A percentile compares a stretch with the other conserved stretches of the same genome.
These are phyloP conservation scores for Eremomyces bilateralis DNA, from an alignment of 495 filamentous ascomycete species.

Conservation along the genomic window DNA sequence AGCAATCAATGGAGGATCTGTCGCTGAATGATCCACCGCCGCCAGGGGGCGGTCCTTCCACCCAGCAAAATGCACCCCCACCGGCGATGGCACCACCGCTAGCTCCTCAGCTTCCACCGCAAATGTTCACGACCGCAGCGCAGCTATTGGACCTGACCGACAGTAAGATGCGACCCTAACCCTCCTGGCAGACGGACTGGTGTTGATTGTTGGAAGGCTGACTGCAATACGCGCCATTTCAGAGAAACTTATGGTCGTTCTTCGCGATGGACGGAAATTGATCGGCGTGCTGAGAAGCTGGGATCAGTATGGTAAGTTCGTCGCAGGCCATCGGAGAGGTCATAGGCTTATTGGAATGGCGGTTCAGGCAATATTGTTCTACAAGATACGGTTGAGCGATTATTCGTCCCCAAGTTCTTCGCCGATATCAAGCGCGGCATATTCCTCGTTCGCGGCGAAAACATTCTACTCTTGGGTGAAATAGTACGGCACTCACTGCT, in stretches of 20 bases:
- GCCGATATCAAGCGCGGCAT: slow-evolving; percentile 64
- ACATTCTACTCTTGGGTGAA: slow-evolving; percentile 77
- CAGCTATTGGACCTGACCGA: slow-evolving; percentile 90
- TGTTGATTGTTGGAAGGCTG: slow-evolving; percentile 2
- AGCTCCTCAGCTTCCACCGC: slow-evolving; percentile 38
- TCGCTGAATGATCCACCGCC: slow-evolving; percentile 5
- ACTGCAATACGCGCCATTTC: slow-evolving; percentile 3
- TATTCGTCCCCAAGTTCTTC: slow-evolving; percentile 52
- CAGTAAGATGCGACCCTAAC: slow-evolving; percentile 35
- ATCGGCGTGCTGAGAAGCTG: slow-evolving; percentile 85
- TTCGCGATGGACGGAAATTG: slow-evolving; percentile 83
- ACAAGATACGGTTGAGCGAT: slow-evolving; percentile 70
- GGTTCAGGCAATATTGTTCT: slow-evolving; percentile 76
- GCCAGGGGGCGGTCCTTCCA: background rate
- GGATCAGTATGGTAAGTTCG: slow-evolving; percentile 75
- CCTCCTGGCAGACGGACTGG: background rate
- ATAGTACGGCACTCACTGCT: slow-evolving; percentile 32
- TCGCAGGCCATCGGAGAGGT: background rate
- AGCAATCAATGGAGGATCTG: slow-evolving; percentile 4
- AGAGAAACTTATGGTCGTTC: slow-evolving; percentile 83
- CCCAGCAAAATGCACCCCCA: slow-evolving; percentile 17
- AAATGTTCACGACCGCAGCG: slow-evolving; percentile 97
- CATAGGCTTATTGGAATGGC: background rate
- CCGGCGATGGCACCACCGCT: slow-evolving; percentile 28
- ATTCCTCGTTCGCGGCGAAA: slow-evolving; percentile 82